Conservation (phyloP, 805 yeast species). For the Saccharomyces jurei region DNA sequence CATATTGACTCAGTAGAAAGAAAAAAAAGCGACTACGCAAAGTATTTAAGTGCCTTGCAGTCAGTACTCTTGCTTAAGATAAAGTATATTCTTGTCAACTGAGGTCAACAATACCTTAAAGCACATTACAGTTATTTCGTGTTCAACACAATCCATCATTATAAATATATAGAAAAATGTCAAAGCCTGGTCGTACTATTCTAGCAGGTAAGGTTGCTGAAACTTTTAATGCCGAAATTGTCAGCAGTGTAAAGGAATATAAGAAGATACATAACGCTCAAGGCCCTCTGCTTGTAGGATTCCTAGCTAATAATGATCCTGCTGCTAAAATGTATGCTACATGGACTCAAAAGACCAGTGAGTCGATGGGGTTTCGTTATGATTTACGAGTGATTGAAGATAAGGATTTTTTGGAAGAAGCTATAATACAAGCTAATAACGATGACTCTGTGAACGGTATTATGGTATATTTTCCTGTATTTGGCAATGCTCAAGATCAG, state of each 20-base stretch:
- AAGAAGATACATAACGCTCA: constrained; percentile 26
- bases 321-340: constrained; percentile 93
- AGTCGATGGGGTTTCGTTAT: constrained; percentile 76
- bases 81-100: neutral
- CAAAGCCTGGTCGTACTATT: constrained; percentile 62
- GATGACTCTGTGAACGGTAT: constrained; percentile 79
- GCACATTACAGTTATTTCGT: neutral
- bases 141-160: neutral
- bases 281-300: constrained; percentile 78
- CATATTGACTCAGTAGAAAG: neutral
- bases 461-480: constrained; percentile 96
- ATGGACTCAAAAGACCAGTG: constrained; percentile 91
- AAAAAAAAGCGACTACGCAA: neutral
- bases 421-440: constrained; percentile 70
- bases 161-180: neutral
- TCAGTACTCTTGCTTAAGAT: neutral
- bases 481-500: constrained; percentile 90
- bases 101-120: neutral
- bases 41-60: neutral
- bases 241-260: constrained; percentile 44
- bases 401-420: constrained; percentile 80
- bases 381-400: constrained; percentile 60
- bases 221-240: constrained; percentile 66
- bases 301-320: constrained; percentile 87
- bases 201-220: constrained; percentile 85